Base-by-base conservation (phyloP, 176 grass and related monocot species). In the Oryza australiensis region DNA sequence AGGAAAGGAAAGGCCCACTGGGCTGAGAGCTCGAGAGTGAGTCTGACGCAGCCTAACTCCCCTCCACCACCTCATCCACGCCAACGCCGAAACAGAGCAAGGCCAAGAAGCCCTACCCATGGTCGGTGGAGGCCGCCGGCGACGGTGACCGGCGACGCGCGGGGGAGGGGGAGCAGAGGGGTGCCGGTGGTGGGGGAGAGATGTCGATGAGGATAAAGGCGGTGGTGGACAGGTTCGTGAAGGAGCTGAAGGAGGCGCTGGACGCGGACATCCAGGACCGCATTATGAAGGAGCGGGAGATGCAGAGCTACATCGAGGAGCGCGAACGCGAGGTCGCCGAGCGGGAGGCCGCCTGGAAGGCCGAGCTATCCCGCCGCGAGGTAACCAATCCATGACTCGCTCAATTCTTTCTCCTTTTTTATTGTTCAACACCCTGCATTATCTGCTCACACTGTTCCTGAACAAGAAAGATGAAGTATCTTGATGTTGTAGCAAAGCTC, bases 181-280 rank as follows among this genome's bases (percentile, higher is more conserved):
- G 29, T 15, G 2, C 28, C 18, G 23, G 53, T 79, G 2, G 26
- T 66, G 80, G 68, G 3, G 70, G 86, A 68, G 66, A 70, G 77
- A 96, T 99, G 93, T 94, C 91, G 40, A 70, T 92, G 37, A 69
- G 93, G 62, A 96, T 99, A 80, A 99, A 99, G 87, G 83, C 93
- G 24, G 97, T 96, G 83, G 97, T 99, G 18, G 97, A 99, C 79
- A 90, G 85, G 89, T 99, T 99, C 85, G 91, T 96, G 77, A 89
- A 84, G 72, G 93, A 96, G 87, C 85, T 99, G 20, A 92, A 95
- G 89, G 96, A 95, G 89, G 96, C 96, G 40, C 75, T 99, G 73
- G 93, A 99, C 69, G 96, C 87, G 72, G 96, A 99, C 73, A 95
- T 99, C 51, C 89, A 99, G 83, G 96, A 99, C 86, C 84, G 96